Conservation (phyloP, 768 basidiomycete species). For the Kwoniella sp. region DNA sequence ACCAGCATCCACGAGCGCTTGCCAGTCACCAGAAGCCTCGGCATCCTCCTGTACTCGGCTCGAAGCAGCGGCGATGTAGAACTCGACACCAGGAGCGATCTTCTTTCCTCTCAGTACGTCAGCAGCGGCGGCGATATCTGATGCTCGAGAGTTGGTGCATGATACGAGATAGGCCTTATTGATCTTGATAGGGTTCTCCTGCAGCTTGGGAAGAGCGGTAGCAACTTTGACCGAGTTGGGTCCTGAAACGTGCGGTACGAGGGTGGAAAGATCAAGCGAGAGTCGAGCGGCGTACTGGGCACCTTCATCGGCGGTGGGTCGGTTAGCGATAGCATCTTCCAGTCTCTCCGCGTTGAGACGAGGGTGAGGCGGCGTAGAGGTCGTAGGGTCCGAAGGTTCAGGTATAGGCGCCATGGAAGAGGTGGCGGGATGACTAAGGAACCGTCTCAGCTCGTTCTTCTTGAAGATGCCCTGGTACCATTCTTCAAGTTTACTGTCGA, state of each 20-base stretch:
- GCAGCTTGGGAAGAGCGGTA: slow-evolving; percentile 85
- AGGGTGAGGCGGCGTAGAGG: slow-evolving; percentile 78
- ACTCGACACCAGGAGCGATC: slow-evolving; percentile 87
- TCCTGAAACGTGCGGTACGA: slow-evolving; percentile 93
- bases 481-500: slow-evolving; percentile 74
- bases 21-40: slow-evolving; percentile 85
- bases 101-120: slow-evolving; percentile 76
- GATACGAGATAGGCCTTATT: slow-evolving; percentile 98
- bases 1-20: slow-evolving; percentile 77
- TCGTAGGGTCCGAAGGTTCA: slow-evolving; percentile 53
- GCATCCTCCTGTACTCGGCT: slow-evolving; percentile 89
- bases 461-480: slow-evolving; percentile 82
- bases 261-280: slow-evolving; percentile 85
- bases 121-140: slow-evolving; percentile 90
- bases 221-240: slow-evolving; percentile 97
- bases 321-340: slow-evolving; percentile 63
- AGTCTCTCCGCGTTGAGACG: slow-evolving; percentile 78
- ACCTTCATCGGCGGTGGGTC: slow-evolving; percentile 68
- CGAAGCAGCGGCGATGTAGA: slow-evolving; percentile 95
- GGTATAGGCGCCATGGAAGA: slow-evolving; percentile 35
- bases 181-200: slow-evolving; percentile 72
- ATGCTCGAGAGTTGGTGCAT: slow-evolving; percentile 95
- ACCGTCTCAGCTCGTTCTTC: slow-evolving; percentile 76
- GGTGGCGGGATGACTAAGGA: slow-evolving; percentile 60
- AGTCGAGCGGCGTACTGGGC: slow-evolving; percentile 86